These are phyloP conservation scores for Peronospora belbahrii DNA, from an alignment of 352 stramenopile genomes.

Conservation along the genomic window DNA sequence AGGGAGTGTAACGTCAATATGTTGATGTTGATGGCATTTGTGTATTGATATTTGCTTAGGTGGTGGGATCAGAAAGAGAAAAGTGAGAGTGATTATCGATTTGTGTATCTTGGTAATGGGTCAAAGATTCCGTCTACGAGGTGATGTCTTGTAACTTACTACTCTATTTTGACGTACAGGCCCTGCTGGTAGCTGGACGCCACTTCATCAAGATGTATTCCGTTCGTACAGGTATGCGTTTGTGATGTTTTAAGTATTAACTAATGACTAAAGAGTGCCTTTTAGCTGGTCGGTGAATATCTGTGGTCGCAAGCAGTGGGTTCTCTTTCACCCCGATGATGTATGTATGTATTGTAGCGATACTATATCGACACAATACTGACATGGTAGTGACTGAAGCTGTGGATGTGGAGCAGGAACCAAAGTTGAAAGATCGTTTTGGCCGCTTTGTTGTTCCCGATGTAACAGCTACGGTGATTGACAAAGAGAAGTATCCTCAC, in stretches of 20 bases:
- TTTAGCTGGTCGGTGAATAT: conserved; percentile 95
- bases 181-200: conserved; percentile 82
- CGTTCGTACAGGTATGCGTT: conserved; percentile 85
- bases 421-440: conserved; percentile 71
- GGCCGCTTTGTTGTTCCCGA: conserved; percentile 49
- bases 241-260: background rate
- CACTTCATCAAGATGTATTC: conserved; percentile 94
- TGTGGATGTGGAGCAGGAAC: conserved; percentile 32
- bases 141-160: background rate
- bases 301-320: conserved; percentile 91
- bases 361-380: background rate
- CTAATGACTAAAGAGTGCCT: background rate
- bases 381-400: conserved; percentile 3
- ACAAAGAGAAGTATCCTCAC: conserved; percentile 47
- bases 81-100: conserved; percentile 88
- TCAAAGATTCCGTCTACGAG: background rate
- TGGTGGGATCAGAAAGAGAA: conserved; percentile 70
- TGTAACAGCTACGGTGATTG: conserved; percentile 33
- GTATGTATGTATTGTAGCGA: conserved; percentile 25
- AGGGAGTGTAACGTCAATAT: background rate
- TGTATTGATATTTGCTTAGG: conserved; percentile 20
- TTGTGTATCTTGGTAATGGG: conserved; percentile 92
- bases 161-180: conserved; percentile 32
- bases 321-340: conserved; percentile 78
- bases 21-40: background rate